A percentile compares a stretch with the other conserved stretches of the same genome.
Conservation (phyloP, 2,329 filamentous ascomycete species). For the Aspergillus quadrilineatus region DNA sequence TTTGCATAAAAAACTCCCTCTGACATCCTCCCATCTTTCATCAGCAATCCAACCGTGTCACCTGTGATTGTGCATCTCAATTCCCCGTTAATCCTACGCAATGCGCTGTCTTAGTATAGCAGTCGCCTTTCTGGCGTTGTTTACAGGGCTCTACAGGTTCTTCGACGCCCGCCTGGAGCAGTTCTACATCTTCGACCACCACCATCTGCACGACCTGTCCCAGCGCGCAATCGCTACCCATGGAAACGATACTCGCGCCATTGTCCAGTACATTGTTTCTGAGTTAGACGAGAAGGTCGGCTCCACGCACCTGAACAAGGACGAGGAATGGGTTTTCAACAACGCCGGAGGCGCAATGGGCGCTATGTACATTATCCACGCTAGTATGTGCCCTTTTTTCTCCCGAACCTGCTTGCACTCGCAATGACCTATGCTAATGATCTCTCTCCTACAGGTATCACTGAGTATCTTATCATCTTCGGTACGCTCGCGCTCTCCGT, state of each 20-base stretch:
- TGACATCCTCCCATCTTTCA: background rate
- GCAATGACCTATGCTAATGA: background rate
- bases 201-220: slow-evolving; percentile 67
- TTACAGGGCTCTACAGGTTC: slow-evolving; percentile 38
- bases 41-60: no score
- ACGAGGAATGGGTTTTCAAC: slow-evolving; percentile 88
- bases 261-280: slow-evolving; percentile 68
- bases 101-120: slow-evolving; percentile 33
- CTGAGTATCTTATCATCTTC: slow-evolving; percentile 88
- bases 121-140: slow-evolving; percentile 35
- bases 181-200: slow-evolving; percentile 73
- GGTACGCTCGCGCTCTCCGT: slow-evolving; percentile 43
- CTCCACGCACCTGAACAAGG: slow-evolving; percentile 59
- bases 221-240: slow-evolving; percentile 65
- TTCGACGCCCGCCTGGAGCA: slow-evolving; percentile 40
- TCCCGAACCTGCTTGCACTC: background rate
- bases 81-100: slow-evolving; percentile 1
- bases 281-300: slow-evolving; percentile 59
- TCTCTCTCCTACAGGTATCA: slow-evolving; percentile 52
- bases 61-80: background rate
- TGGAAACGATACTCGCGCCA: slow-evolving; percentile 70
- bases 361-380: slow-evolving; percentile 85
- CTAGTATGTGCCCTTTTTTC: slow-evolving; percentile 57
- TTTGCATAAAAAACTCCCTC: background rate
- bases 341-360: slow-evolving; percentile 91